Conservation (phyloP, 495 filamentous ascomycete genomes). For the Rostrohypoxylon terebratum region DNA sequence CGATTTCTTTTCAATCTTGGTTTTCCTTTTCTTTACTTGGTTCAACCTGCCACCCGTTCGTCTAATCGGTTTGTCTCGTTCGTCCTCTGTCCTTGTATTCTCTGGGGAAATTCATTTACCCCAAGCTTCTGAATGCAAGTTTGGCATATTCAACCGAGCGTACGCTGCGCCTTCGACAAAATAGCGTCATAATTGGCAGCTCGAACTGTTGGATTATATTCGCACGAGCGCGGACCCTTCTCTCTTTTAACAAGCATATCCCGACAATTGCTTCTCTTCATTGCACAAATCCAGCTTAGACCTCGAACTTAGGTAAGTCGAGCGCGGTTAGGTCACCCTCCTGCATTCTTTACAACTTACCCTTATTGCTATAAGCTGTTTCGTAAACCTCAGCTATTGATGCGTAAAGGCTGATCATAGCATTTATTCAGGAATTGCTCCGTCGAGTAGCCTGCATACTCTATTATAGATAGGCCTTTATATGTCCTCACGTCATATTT, state of each 20-base stretch:
- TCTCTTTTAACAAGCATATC: constrained; percentile 27
- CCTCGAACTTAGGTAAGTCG: constrained; percentile 24
- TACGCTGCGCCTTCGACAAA: constrained; percentile 6
- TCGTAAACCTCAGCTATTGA: constrained; percentile 3
- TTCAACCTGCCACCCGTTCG: constrained; percentile 16
- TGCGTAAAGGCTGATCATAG: constrained; percentile 18
- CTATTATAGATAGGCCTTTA: constrained; percentile 3
- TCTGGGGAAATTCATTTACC: constrained; percentile 34
- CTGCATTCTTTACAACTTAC: constrained; percentile 1
- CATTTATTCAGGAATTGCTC: constrained; percentile 23
- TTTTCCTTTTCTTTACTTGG: constrained; percentile 29
- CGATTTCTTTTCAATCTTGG: constrained; percentile 20
- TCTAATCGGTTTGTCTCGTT: constrained; percentile 19
- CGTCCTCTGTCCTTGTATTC: constrained; percentile 31
- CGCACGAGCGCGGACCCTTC: constrained; percentile 17
- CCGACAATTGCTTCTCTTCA: constrained; percentile 27
- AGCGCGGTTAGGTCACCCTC: not conserved
- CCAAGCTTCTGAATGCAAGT: constrained; percentile 5
- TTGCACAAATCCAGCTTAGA: constrained; percentile 20
- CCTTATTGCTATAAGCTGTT: not conserved
- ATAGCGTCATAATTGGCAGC: constrained; percentile 28
- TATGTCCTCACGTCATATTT: constrained; percentile 14
- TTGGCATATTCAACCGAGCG: constrained; percentile 39
- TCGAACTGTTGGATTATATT: constrained; percentile 35
- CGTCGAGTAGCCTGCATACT: not conserved